These are phyloP conservation scores for Begonia peltatifolia DNA, from an alignment of 306 rosid species.

Conservation along the genomic window DNA sequence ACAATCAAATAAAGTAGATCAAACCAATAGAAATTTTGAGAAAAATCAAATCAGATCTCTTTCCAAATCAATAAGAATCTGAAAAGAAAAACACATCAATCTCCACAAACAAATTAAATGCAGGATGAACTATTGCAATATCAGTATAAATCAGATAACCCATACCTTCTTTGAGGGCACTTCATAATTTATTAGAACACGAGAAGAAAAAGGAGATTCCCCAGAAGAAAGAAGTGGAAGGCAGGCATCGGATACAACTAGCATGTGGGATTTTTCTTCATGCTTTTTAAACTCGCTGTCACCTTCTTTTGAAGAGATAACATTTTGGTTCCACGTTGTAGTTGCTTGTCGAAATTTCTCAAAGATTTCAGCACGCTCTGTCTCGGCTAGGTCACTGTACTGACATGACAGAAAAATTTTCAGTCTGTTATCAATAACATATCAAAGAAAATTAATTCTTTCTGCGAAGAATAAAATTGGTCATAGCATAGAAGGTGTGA, in stretches of 20 bases:
- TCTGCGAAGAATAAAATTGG: no score
- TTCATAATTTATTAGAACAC: constrained; percentile 68
- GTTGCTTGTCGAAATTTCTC: constrained; percentile 54
- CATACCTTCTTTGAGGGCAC: constrained; percentile 68
- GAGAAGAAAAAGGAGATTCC: constrained; percentile 53
- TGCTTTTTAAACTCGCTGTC: constrained; percentile 34
- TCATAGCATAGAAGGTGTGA: no score
- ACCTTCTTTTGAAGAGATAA: constrained; percentile 24
- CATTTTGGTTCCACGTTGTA: constrained; percentile 36
- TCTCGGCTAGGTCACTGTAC: constrained; percentile 89
- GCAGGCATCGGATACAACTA: constrained; percentile 78
- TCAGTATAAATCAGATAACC: no score
- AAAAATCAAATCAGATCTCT: no score
- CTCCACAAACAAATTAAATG: no score
- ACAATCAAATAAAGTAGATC: no score
- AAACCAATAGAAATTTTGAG: no score
- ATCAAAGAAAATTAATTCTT: no score
- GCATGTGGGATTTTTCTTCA: constrained; percentile 52
- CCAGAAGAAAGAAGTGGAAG: constrained; percentile 76
- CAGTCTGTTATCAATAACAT: no score
- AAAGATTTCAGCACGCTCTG: constrained; percentile 42
- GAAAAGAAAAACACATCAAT: no score
- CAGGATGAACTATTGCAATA: neutral
- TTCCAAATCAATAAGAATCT: no score
- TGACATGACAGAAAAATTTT: constrained; percentile 8